A percentile compares a stretch with the other conserved stretches of the same genome.
Evolutionary conservation across 2,329 filamentous ascomycete species (phyloP).

Genomic region (Penicillium frequentans): DNA sequence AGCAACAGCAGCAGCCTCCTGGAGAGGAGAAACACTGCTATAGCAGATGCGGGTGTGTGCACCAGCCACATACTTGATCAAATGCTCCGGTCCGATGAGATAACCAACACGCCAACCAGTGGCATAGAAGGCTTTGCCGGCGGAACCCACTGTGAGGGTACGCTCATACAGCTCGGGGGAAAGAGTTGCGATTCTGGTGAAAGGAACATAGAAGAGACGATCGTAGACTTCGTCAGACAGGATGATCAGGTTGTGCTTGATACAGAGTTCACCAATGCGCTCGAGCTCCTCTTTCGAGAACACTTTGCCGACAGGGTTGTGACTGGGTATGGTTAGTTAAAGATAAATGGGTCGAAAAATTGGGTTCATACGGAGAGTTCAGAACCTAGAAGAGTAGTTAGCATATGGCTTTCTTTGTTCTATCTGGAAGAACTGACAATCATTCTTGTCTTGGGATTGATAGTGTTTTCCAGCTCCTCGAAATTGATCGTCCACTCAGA

Average conservation of each 20-base stretch:
- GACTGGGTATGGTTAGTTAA: conserved; percentile 37
- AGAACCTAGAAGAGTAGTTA: conserved; percentile 38
- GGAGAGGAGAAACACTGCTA: conserved; percentile 85
- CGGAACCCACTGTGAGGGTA: conserved; percentile 91
- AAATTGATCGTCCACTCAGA: conserved; percentile 88
- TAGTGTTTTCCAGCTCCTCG: conserved; percentile 73
- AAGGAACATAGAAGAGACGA: conserved; percentile 89
- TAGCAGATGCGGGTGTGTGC: conserved; percentile 97
- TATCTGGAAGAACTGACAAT: conserved; percentile 59
- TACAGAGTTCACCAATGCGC: conserved; percentile 81
- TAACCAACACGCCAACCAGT: conserved; percentile 97
- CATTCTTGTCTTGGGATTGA: conserved; percentile 91
- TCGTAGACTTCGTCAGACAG: conserved; percentile 94
- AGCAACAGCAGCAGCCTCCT: conserved; percentile 90
- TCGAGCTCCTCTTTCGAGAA: conserved; percentile 81
- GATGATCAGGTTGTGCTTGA: conserved; percentile 92
- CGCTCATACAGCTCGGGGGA: conserved; percentile 85
- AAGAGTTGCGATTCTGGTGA: conserved; percentile 86
- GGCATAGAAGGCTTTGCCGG: conserved; percentile 97
- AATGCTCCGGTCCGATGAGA: conserved; percentile 82
- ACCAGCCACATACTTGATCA: conserved; percentile 88
- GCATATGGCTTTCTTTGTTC: not conserved
- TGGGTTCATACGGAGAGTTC: conserved; percentile 48
- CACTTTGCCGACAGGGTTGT: conserved; percentile 97
- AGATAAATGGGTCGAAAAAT: conserved; percentile 12